Evolutionary conservation across 805 yeast genomes (phyloP).

Genomic region (Kurtzmaniella fragi): DNA sequence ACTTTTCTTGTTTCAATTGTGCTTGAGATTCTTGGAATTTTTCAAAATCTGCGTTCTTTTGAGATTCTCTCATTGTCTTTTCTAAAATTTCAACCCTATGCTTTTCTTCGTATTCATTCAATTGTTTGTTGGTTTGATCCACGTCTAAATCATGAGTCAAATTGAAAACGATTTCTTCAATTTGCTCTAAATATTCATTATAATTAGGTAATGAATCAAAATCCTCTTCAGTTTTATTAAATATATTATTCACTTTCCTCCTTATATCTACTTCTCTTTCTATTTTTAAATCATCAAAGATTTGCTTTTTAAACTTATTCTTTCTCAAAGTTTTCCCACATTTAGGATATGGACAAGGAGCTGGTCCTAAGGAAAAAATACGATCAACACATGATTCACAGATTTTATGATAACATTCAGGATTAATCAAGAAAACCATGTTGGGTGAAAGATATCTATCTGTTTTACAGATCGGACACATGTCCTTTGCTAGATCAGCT

Average conservation of each 20-base stretch:
- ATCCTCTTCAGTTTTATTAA: slow-evolving; percentile 75
- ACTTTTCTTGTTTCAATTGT: slow-evolving; percentile 58
- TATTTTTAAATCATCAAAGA: slow-evolving; percentile 84
- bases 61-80: slow-evolving; percentile 66
- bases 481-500: slow-evolving; percentile 59
- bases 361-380: slow-evolving; percentile 90
- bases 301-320: slow-evolving; percentile 86
- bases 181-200: slow-evolving; percentile 76
- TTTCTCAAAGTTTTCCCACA: slow-evolving; percentile 85
- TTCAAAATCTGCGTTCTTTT: slow-evolving; percentile 57
- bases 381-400: slow-evolving; percentile 97
- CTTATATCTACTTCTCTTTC: slow-evolving; percentile 93
- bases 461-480: slow-evolving; percentile 97
- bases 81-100: slow-evolving; percentile 73
- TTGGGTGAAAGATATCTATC: slow-evolving; percentile 92
- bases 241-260: slow-evolving; percentile 67
- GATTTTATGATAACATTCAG: slow-evolving; percentile 97
- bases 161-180: slow-evolving; percentile 78
- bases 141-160: slow-evolving; percentile 65
- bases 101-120: slow-evolving; percentile 63
- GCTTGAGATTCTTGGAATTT: slow-evolving; percentile 54
- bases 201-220: slow-evolving; percentile 56
- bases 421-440: slow-evolving; percentile 86
- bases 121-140: slow-evolving; percentile 60
- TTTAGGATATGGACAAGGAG: slow-evolving; percentile 91